Percentiles rank a stretch among this genome's conserved stretches.
Conservation (phyloP, 2,329 filamentous ascomycete species). For the Parasarocladium wereldwijsianum region DNA sequence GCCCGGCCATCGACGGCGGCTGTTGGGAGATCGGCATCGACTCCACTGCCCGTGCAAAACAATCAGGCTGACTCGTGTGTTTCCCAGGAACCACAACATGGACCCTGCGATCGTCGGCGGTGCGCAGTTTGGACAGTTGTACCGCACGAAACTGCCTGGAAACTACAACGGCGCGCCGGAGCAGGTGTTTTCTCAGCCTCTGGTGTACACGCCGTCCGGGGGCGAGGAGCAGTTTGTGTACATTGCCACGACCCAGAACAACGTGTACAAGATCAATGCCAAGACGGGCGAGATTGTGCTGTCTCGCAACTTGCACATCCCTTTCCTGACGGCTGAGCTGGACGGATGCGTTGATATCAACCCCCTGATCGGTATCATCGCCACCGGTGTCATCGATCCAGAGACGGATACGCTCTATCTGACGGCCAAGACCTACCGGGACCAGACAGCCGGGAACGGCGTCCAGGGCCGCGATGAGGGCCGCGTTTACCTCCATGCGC, state of each 20-base stretch:
- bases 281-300: conserved; percentile 36
- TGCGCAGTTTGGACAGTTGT: conserved; percentile 39
- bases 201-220: conserved; percentile 31
- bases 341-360: conserved; percentile 32
- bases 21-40: no score
- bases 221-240: conserved; percentile 36
- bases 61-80: neutral
- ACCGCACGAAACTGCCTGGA: conserved; percentile 35
- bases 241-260: conserved; percentile 42
- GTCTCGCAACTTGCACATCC: conserved; percentile 30
- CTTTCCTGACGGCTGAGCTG: conserved; percentile 33
- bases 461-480: conserved; percentile 19
- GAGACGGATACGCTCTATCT: conserved; percentile 27
- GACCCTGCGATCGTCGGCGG: conserved; percentile 42
- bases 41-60: no score
- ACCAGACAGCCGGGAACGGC: conserved; percentile 14
- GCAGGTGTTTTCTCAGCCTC: conserved; percentile 36
- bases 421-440: conserved; percentile 25
- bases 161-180: conserved; percentile 33
- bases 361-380: conserved; percentile 28
- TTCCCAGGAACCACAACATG: conserved; percentile 41
- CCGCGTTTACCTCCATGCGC: conserved; percentile 21
- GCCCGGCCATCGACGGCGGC: no score
- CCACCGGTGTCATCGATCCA: conserved; percentile 30
- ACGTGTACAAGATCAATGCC: conserved; percentile 39